A percentile compares a stretch with the other conserved stretches of the same genome.
Evolutionary conservation across 371 early-diverging fungal genomes (phyloP).

Genomic region (Entomophthora muscae): DNA sequence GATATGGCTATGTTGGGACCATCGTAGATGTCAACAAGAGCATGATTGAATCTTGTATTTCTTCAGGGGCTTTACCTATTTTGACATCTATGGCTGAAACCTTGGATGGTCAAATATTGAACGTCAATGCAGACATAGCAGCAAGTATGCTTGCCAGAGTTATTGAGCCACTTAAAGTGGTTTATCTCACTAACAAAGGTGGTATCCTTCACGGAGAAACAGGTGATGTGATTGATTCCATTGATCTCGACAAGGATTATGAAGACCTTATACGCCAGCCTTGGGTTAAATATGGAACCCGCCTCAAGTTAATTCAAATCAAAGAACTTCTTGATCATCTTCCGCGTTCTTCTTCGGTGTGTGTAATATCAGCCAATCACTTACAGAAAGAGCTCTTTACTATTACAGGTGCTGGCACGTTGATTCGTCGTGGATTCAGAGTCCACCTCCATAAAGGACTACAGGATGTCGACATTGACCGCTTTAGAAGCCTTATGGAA

Average conservation of each 20-base stretch:
- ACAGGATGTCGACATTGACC: conserved; percentile 56
- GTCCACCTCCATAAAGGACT: conserved; percentile 47
- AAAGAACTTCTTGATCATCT: conserved; percentile 86
- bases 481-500: conserved; percentile 62
- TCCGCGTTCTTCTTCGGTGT: conserved; percentile 87
- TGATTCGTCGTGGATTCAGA: conserved; percentile 86
- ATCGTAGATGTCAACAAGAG: conserved; percentile 79
- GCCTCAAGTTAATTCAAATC: conserved; percentile 87
- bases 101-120: conserved; percentile 85
- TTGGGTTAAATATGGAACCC: conserved; percentile 93
- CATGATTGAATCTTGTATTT: conserved; percentile 74
- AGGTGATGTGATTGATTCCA: conserved; percentile 78
- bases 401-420: conserved; percentile 86
- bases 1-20: conserved; percentile 83
- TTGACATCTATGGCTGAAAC: conserved; percentile 92
- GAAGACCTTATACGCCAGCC: conserved; percentile 57
- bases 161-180: conserved; percentile 88
- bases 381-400: conserved; percentile 94
- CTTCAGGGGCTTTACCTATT: conserved; percentile 86
- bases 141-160: conserved; percentile 91
- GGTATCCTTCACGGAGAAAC: conserved; percentile 85
- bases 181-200: conserved; percentile 90
- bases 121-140: conserved; percentile 95
- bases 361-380: conserved; percentile 90
- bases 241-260: conserved; percentile 88